Evolutionary conservation across 2,329 filamentous ascomycete genomes (phyloP).

Genomic region (Juglanconis oblonga): DNA sequence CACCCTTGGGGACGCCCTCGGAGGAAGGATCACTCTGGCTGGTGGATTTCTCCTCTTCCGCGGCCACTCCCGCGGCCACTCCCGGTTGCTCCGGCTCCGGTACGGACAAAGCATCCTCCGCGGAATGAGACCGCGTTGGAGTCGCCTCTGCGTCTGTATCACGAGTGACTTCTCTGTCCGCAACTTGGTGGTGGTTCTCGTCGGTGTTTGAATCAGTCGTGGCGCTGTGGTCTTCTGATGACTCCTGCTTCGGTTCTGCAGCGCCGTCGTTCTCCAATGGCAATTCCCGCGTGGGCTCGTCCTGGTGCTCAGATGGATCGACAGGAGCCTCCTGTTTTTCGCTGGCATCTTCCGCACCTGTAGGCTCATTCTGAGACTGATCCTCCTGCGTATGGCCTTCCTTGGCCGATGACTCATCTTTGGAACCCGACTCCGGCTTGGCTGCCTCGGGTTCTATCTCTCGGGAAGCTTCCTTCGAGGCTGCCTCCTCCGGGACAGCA

Average conservation of each 20-base stretch:
- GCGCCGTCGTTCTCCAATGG: background rate
- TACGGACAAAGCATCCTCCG: background rate
- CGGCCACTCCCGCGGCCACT: background rate
- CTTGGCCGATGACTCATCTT: background rate
- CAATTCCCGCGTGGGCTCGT: background rate
- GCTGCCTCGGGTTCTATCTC: background rate
- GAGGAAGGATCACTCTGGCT: background rate
- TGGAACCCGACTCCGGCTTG: background rate
- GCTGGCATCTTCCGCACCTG: background rate
- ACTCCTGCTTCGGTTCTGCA: background rate
- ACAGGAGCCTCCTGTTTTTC: background rate
- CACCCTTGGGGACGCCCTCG: constrained; percentile 4
- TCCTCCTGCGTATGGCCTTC: background rate
- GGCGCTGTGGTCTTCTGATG: background rate
- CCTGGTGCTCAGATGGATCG: background rate
- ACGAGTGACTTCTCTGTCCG: background rate
- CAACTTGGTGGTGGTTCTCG: background rate
- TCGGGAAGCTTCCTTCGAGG: background rate
- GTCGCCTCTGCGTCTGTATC: background rate
- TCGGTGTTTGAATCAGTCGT: background rate
- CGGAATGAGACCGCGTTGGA: background rate
- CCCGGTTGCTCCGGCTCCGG: background rate
- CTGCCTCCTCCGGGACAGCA: background rate
- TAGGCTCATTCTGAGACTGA: background rate
- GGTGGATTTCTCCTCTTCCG: background rate